These are phyloP conservation scores for Fusarium burgessii DNA, from an alignment of 2,329 filamentous ascomycete genomes.

Conservation along the genomic window DNA sequence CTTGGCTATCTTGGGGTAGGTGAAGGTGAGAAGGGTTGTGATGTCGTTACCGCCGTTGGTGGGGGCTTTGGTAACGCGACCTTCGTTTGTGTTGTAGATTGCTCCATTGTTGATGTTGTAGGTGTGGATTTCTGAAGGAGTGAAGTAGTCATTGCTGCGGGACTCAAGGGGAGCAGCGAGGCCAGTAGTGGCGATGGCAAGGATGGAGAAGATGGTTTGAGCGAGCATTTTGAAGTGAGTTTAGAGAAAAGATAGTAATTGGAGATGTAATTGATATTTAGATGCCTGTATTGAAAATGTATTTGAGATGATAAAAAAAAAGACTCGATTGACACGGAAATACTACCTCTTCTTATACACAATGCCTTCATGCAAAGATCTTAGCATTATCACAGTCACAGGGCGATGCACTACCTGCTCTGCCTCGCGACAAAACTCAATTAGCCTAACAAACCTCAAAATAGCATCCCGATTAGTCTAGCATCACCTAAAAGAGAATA, in stretches of 20 bases:
- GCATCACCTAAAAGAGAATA: background rate
- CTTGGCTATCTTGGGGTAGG: background rate
- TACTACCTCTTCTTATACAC: background rate
- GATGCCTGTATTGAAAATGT: background rate
- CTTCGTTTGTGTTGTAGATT: slow-evolving; percentile 2
- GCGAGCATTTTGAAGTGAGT: background rate
- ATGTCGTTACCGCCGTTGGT: slow-evolving; percentile 3
- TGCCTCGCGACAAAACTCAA: background rate
- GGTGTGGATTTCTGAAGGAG: background rate
- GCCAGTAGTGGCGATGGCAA: background rate
- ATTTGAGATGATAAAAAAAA: background rate
- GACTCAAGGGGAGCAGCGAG: slow-evolving; percentile 3
- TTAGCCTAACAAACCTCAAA: background rate
- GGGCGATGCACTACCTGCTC: background rate
- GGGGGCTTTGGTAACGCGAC: background rate
- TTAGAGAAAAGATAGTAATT: background rate
- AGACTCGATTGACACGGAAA: background rate
- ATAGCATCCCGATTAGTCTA: background rate
- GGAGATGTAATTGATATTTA: background rate
- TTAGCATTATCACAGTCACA: background rate
- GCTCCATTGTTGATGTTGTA: slow-evolving; percentile 6
- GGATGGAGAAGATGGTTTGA: background rate
- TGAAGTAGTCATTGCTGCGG: background rate
- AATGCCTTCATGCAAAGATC: background rate
- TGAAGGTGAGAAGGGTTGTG: slow-evolving; percentile 4